Evolutionary conservation across 768 basidiomycete genomes (phyloP).

Genomic region (Boletus reticuloceps): DNA sequence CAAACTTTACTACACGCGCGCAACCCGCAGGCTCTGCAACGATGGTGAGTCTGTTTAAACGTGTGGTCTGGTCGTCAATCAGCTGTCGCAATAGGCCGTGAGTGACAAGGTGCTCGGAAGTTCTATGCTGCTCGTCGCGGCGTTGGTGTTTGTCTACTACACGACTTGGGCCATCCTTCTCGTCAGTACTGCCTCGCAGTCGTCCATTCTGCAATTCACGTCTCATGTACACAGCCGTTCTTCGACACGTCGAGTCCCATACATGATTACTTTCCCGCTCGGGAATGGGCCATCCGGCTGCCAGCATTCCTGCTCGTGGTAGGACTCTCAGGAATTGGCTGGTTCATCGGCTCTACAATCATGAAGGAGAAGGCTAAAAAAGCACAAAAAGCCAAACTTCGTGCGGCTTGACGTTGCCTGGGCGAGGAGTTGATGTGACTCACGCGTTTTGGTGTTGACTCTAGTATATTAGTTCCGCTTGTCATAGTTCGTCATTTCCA

Average conservation of each 20-base stretch:
- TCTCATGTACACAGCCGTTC: conserved; percentile 60
- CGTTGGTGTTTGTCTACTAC: conserved; percentile 82
- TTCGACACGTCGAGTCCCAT: conserved; percentile 72
- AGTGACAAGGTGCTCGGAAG: conserved; percentile 83
- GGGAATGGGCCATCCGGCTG: conserved; percentile 91
- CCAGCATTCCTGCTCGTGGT: conserved; percentile 81
- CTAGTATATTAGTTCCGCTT: too few relatives aligned
- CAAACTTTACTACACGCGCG: too few relatives aligned
- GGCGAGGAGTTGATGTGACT: too few relatives aligned
- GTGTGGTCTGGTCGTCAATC: not conserved
- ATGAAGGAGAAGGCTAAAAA: conserved; percentile 71
- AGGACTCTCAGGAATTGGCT: conserved; percentile 77
- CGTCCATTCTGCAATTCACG: not conserved
- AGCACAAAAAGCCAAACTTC: conserved; percentile 57
- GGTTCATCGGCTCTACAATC: conserved; percentile 76
- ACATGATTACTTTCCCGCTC: conserved; percentile 75
- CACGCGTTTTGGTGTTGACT: too few relatives aligned
- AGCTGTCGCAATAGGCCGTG: conserved; percentile 48
- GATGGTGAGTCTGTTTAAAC: conserved; percentile 24
- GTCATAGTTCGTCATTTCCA: too few relatives aligned
- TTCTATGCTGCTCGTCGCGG: conserved; percentile 74
- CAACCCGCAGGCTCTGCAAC: too few relatives aligned
- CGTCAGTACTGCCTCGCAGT: conserved; percentile 40
- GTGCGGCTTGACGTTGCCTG: conserved; percentile 48
- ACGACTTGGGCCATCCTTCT: conserved; percentile 88